Percentiles rank a stretch among this genome's conserved stretches.
phyloP scores from a whole-genome alignment of 345 rosid species.

The Sonneratia caseolaris region DNA sequence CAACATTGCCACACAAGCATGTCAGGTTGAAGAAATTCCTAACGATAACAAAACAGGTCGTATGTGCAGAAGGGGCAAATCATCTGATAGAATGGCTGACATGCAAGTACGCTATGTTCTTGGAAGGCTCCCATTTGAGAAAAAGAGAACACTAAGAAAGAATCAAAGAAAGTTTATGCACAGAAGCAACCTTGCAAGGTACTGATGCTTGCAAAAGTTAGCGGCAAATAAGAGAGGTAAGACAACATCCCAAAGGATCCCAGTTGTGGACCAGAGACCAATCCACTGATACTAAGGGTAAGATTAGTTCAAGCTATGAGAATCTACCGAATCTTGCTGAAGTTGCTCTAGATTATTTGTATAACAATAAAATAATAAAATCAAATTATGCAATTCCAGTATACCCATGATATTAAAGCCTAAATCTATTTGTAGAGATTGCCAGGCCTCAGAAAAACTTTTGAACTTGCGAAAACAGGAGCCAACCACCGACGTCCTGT shows the following conservation, averaged over 20 bases:
- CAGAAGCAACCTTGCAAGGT: conserved; percentile 24
- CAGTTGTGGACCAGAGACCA: not conserved
- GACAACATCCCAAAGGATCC: not conserved
- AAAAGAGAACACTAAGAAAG: conserved; percentile 13
- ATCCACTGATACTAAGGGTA: not conserved
- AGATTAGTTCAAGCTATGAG: not conserved
- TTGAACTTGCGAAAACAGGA: not conserved
- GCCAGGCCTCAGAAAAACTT: not conserved
- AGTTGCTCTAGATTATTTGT: not conserved
- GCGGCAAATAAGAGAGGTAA: conserved; percentile 4
- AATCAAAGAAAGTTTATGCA: conserved; percentile 20
- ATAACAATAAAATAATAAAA: not conserved
- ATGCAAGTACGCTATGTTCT: conserved; percentile 18
- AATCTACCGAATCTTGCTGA: not conserved
- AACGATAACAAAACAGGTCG: conserved; percentile 6
- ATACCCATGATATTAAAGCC: not conserved
- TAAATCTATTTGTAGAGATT: not conserved
- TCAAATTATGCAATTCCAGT: not conserved
- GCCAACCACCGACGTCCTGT: no score
- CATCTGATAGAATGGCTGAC: conserved; percentile 4
- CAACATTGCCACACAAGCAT: conserved; percentile 3
- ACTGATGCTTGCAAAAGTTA: conserved; percentile 17
- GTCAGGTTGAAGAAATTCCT: conserved; percentile 9
- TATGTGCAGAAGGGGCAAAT: conserved; percentile 15
- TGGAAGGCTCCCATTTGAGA: not conserved